Percentiles rank a stretch among this genome's conserved stretches.
Evolutionary conservation across 495 filamentous ascomycete species (phyloP).

Genomic region (Xylaria venustula): DNA sequence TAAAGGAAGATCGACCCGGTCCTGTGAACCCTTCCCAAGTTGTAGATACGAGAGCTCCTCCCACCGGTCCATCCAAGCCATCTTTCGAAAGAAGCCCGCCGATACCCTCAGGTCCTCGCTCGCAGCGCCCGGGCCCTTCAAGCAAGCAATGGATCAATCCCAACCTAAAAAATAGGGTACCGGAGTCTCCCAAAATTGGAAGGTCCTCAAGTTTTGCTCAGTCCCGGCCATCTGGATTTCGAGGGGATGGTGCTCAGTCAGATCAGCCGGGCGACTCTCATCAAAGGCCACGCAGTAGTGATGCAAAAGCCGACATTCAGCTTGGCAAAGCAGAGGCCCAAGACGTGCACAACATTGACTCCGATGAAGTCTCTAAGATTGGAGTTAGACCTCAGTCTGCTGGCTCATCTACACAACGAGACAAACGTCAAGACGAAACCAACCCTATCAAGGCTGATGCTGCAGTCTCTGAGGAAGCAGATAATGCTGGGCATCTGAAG

Average conservation of each 20-base stretch:
- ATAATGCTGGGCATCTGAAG: not conserved
- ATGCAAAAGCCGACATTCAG: slow-evolving; percentile 40
- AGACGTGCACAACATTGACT: slow-evolving; percentile 30
- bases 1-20: slow-evolving; percentile 46
- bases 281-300: slow-evolving; percentile 45
- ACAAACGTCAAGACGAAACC: slow-evolving; percentile 22
- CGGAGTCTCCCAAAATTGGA: slow-evolving; percentile 43
- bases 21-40: slow-evolving; percentile 30
- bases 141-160: slow-evolving; percentile 66
- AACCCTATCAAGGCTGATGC: slow-evolving; percentile 9
- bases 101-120: slow-evolving; percentile 55
- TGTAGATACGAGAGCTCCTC: slow-evolving; percentile 35
- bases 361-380: slow-evolving; percentile 32
- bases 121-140: slow-evolving; percentile 42
- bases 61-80: slow-evolving; percentile 47
- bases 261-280: slow-evolving; percentile 43
- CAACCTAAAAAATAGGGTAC: slow-evolving; percentile 42
- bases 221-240: slow-evolving; percentile 39
- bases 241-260: slow-evolving; percentile 34
- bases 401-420: slow-evolving; percentile 36
- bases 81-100: slow-evolving; percentile 53
- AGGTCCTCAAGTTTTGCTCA: slow-evolving; percentile 44
- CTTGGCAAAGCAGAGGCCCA: slow-evolving; percentile 25
- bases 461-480: slow-evolving; percentile 2
- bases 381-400: slow-evolving; percentile 42